These are phyloP conservation scores for Zygotorulaspora sp. DNA, from an alignment of 805 yeast species.

Conservation along the genomic window DNA sequence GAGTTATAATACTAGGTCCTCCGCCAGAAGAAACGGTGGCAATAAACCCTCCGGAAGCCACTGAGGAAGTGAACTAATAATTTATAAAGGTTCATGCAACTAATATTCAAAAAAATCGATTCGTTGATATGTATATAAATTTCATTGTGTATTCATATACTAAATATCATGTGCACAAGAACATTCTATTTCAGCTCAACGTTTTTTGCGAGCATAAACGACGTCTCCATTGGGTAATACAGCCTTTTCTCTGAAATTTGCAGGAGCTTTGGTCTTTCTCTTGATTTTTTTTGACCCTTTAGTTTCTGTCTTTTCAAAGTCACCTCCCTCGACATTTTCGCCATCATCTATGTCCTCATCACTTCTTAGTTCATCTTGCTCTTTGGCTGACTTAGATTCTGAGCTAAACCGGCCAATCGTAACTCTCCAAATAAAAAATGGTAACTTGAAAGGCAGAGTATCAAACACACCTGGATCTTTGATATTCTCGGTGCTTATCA, in stretches of 20 bases:
- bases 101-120: no score
- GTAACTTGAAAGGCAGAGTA: slow-evolving; percentile 41
- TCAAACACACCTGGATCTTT: slow-evolving; percentile 47
- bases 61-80: no score
- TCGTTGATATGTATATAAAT: no score
- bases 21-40: slow-evolving; percentile 19
- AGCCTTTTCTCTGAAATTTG: slow-evolving; percentile 43
- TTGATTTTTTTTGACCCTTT: slow-evolving; percentile 17
- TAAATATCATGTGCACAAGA: background rate
- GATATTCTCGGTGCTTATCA: slow-evolving; percentile 47
- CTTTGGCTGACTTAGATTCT: slow-evolving; percentile 1
- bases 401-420: slow-evolving; percentile 39
- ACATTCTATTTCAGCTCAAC: background rate
- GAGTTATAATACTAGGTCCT: slow-evolving; percentile 34
- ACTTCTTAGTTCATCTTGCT: slow-evolving; percentile 12
- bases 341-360: background rate
- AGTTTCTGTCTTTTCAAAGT: slow-evolving; percentile 10
- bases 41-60: no score
- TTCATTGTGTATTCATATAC: no score
- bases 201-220: slow-evolving; percentile 39
- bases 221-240: slow-evolving; percentile 62
- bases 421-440: slow-evolving; percentile 43
- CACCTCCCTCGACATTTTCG: background rate
- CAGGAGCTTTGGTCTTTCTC: slow-evolving; percentile 35
- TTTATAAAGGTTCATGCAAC: no score